These are phyloP conservation scores for Fusarium domesticum DNA, from an alignment of 2,329 filamentous ascomycete genomes.

Conservation along the genomic window DNA sequence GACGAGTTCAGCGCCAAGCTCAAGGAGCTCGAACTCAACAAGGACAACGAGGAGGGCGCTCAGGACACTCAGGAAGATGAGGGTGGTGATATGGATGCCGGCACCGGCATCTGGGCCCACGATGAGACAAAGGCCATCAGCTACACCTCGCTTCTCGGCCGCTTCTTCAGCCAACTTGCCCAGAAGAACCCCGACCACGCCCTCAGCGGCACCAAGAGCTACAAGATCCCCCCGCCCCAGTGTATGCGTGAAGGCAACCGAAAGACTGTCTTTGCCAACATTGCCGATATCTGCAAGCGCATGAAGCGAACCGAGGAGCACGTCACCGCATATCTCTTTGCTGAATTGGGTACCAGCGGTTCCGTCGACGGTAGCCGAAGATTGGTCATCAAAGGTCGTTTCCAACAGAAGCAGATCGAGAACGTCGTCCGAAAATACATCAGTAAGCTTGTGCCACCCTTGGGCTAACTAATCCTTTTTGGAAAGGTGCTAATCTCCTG, in stretches of 20 bases:
- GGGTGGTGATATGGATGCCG: constrained; percentile 74
- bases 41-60: constrained; percentile 60
- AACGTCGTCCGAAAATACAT: constrained; percentile 95
- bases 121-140: constrained; percentile 72
- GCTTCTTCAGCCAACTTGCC: constrained; percentile 93
- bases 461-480: not conserved
- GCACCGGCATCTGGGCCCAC: constrained; percentile 88
- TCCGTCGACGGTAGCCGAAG: constrained; percentile 90
- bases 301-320: constrained; percentile 99
- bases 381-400: constrained; percentile 97
- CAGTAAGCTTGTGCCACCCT: constrained; percentile 53
- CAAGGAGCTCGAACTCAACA: constrained; percentile 60
- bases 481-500: constrained; percentile 29
- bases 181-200: constrained; percentile 97
- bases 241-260: constrained; percentile 99
- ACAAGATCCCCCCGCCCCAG: constrained; percentile 98
- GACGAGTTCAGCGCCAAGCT: constrained; percentile 61
- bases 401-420: constrained; percentile 99
- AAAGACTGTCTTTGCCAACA: constrained; percentile 99
- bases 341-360: constrained; percentile 95
- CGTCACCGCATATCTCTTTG: constrained; percentile 94
- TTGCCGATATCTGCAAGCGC: constrained; percentile 96
- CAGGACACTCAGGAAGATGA: constrained; percentile 52
- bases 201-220: constrained; percentile 83
- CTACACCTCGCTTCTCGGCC: constrained; percentile 80